Percentiles rank a stretch among this genome's conserved stretches.
Evolutionary conservation across 352 stramenopile genomes (phyloP).

Genomic region (Discostella stelligera): DNA sequence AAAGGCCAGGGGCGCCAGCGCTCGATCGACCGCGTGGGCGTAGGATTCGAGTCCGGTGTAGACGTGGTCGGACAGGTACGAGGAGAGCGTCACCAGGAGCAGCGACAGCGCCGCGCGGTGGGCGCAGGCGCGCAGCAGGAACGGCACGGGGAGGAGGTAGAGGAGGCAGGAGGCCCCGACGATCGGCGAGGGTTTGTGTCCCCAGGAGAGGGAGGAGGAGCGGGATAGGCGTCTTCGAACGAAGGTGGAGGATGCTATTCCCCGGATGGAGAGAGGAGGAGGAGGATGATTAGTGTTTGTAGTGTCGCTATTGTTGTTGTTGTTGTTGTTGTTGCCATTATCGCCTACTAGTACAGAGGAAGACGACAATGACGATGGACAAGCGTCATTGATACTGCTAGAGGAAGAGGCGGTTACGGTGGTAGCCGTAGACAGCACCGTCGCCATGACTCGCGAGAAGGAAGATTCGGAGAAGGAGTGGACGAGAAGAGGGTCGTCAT

Average conservation of each 20-base stretch:
- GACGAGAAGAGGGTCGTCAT: slow-evolving; percentile 1
- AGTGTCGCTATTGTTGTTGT: background rate
- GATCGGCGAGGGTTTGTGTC: slow-evolving; percentile 35
- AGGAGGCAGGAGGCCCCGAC: slow-evolving; percentile 45
- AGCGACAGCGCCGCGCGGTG: slow-evolving; percentile 24
- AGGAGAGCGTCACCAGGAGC: slow-evolving; percentile 22
- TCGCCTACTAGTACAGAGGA: background rate
- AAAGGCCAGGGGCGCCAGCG: slow-evolving; percentile 44
- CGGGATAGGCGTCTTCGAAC: slow-evolving; percentile 24
- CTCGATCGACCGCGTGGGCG: slow-evolving; percentile 35
- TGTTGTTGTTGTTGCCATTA: slow-evolving; percentile 1
- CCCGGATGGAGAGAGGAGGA: background rate
- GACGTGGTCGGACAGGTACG: slow-evolving; percentile 47
- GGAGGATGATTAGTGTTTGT: background rate
- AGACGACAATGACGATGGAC: background rate
- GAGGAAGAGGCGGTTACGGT: background rate
- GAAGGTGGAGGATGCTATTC: slow-evolving; percentile 24
- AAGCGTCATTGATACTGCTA: background rate
- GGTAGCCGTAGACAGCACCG: background rate
- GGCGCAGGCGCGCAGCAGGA: slow-evolving; percentile 30
- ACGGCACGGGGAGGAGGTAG: slow-evolving; percentile 40
- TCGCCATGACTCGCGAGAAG: background rate
- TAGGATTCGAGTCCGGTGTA: slow-evolving; percentile 49
- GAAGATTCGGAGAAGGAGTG: slow-evolving; percentile 12
- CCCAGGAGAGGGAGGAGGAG: slow-evolving; percentile 46